Conservation (phyloP, 441 rosid species). For the Biscutella laevigata region DNA sequence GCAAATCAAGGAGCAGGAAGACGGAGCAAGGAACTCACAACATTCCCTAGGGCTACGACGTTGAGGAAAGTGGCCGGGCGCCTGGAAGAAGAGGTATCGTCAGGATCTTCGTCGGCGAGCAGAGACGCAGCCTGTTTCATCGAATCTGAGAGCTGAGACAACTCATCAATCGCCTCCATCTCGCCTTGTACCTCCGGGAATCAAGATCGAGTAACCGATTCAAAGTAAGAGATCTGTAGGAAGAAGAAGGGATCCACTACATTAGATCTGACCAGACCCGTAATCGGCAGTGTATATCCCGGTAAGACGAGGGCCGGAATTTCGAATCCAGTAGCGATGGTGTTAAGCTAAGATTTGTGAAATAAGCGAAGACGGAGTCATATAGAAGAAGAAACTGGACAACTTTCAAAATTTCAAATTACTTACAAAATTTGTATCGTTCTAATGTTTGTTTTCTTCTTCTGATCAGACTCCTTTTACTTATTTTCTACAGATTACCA, state of each 20-base stretch:
- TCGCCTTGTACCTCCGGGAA: background rate
- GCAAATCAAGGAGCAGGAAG: background rate
- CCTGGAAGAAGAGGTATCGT: conserved; percentile 42
- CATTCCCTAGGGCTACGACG: conserved; percentile 68
- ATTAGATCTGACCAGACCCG: conserved; percentile 11
- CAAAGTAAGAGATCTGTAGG: conserved; percentile 21
- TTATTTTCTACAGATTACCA: too few relatives aligned
- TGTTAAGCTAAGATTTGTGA: conserved; percentile 17
- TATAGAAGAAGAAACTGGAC: conserved; percentile 8
- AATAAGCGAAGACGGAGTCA: conserved; percentile 13
- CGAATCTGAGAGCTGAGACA: conserved; percentile 57
- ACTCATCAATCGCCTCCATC: conserved; percentile 82
- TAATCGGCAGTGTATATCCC: background rate
- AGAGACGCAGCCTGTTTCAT: conserved; percentile 63
- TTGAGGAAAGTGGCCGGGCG: conserved; percentile 56
- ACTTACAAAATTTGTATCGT: too few relatives aligned
- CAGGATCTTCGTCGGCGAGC: conserved; percentile 81
- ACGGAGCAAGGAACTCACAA: conserved; percentile 38
- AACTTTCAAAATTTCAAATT: too few relatives aligned
- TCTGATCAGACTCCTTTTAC: too few relatives aligned
- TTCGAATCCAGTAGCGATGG: conserved; percentile 21
- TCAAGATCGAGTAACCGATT: conserved; percentile 5
- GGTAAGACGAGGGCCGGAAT: background rate
- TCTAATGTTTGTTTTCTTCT: too few relatives aligned
- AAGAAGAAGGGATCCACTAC: conserved; percentile 10